These are phyloP conservation scores for Caryopteris hybrid DNA, from an alignment of 305 asterid species.

Conservation along the genomic window DNA sequence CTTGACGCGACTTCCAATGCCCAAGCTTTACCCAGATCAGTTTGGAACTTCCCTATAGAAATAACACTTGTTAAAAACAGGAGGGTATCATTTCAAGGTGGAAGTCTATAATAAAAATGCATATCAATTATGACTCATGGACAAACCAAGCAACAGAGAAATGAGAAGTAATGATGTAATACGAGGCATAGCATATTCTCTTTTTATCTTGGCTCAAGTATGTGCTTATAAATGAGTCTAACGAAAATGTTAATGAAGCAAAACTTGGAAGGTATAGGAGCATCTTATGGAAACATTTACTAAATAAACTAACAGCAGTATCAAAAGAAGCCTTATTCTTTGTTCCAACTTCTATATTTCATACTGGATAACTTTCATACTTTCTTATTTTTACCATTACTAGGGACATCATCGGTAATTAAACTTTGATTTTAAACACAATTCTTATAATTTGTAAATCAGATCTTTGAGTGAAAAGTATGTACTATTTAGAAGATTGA, in stretches of 20 bases:
- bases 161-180: neutral
- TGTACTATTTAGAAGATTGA: too few species aligned
- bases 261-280: neutral
- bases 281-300: too few species aligned
- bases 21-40: slow-evolving; percentile 91
- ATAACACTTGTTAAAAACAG: neutral
- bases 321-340: too few species aligned
- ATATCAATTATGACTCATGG: neutral
- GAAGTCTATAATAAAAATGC: neutral
- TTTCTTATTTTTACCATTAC: neutral
- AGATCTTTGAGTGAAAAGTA: neutral
- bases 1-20: slow-evolving; percentile 80
- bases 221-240: too few species aligned
- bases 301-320: too few species aligned
- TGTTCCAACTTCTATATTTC: too few species aligned
- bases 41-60: slow-evolving; percentile 83
- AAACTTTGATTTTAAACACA: neutral
- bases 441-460: neutral
- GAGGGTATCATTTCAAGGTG: neutral
- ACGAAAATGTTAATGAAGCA: neutral
- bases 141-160: neutral
- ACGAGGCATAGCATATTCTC: neutral
- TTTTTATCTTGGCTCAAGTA: neutral
- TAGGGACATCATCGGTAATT: neutral
- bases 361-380: too few species aligned